Evolutionary conservation across 352 stramenopile genomes (phyloP).

Genomic region (Globisporangium takayamanum): DNA sequence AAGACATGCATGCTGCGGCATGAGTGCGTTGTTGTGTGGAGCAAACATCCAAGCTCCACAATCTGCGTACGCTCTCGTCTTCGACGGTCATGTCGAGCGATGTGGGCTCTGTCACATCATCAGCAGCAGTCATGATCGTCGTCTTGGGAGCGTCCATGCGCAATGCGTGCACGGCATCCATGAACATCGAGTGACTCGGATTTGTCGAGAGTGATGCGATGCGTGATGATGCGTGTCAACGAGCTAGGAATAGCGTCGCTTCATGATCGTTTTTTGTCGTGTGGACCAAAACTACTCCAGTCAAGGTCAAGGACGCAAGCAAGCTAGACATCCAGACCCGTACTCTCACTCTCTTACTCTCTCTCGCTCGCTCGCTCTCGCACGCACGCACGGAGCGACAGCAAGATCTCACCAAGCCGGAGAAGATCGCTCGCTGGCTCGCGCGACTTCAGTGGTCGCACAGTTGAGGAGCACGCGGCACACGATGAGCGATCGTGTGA

Average conservation of each 20-base stretch:
- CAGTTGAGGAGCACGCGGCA: no score
- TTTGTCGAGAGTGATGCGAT: background rate
- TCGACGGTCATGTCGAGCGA: constrained; percentile 16
- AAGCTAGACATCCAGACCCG: no score
- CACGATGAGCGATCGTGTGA: no score
- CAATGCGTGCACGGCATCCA: background rate
- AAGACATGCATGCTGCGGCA: background rate
- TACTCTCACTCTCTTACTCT: no score
- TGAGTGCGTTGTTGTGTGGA: background rate
- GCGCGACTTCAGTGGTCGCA: no score
- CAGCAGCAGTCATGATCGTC: no score
- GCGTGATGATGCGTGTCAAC: background rate
- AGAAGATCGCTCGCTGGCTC: background rate
- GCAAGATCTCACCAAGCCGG: background rate
- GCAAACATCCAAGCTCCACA: background rate
- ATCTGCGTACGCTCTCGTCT: constrained; percentile 21
- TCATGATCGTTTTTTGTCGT: background rate
- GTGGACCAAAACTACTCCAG: background rate
- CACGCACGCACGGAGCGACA: no score
- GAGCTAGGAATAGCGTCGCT: background rate
- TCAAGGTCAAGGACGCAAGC: background rate
- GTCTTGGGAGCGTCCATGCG: background rate
- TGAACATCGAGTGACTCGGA: background rate
- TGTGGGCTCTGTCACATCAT: background rate
- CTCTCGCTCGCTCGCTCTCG: no score